These are phyloP conservation scores for Colletotrichum zoysiae DNA, from an alignment of 2,329 filamentous ascomycete genomes.

Conservation along the genomic window DNA sequence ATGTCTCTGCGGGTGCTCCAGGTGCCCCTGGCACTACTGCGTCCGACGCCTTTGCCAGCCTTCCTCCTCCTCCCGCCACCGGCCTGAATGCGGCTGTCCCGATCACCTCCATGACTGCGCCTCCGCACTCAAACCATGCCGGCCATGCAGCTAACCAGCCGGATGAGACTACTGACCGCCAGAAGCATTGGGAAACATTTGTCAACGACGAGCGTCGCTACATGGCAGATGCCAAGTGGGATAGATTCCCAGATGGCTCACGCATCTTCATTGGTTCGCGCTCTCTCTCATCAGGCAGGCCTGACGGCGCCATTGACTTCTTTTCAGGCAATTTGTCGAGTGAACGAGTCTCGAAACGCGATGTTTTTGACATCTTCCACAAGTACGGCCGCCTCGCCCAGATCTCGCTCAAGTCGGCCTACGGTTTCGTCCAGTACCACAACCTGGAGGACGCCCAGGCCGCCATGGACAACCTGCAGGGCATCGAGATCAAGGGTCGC, in stretches of 20 bases:
- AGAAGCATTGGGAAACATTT: conserved; percentile 79
- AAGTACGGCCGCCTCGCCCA: conserved; percentile 89
- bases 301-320: conserved; percentile 33
- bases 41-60: conserved; percentile 49
- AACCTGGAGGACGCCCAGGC: conserved; percentile 78
- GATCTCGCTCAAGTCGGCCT: conserved; percentile 95
- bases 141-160: conserved; percentile 48
- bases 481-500: conserved; percentile 84
- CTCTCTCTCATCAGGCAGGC: conserved; percentile 46
- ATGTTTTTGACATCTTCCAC: conserved; percentile 93
- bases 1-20: conserved; percentile 50
- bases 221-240: conserved; percentile 84
- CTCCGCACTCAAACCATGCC: conserved; percentile 49
- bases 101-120: conserved; percentile 49
- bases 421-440: conserved; percentile 96
- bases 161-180: conserved; percentile 61
- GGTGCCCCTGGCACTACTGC: conserved; percentile 46
- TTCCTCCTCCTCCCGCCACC: conserved; percentile 48
- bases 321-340: conserved; percentile 86
- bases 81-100: conserved; percentile 48
- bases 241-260: conserved; percentile 81
- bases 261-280: conserved; percentile 83
- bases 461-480: conserved; percentile 84
- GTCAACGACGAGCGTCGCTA: conserved; percentile 79
- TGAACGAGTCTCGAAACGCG: conserved; percentile 92